Conservation (phyloP, 2,329 filamentous ascomycete genomes). For the Aspergillus viridinutans region DNA sequence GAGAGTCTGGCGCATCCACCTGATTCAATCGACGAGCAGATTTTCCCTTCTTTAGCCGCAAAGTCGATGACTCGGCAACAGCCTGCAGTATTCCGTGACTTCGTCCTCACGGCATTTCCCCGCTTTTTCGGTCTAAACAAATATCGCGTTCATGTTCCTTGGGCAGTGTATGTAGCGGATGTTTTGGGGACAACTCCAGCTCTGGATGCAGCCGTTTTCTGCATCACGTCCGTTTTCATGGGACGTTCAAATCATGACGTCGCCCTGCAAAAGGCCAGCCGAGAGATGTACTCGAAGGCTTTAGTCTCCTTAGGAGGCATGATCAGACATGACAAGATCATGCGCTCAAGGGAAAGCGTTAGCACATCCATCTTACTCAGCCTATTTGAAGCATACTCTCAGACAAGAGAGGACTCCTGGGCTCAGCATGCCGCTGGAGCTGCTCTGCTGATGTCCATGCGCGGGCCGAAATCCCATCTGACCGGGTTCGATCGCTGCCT, state of each 20-base stretch:
- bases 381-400: slow-evolving; percentile 33
- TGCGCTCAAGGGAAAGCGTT: slow-evolving; percentile 27
- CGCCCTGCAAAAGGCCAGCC: slow-evolving; percentile 24
- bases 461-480: slow-evolving; percentile 26
- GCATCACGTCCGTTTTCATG: slow-evolving; percentile 28
- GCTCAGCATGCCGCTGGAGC: slow-evolving; percentile 31
- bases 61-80: slow-evolving; percentile 20
- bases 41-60: slow-evolving; percentile 20
- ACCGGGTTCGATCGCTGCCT: slow-evolving; percentile 29
- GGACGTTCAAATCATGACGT: slow-evolving; percentile 20
- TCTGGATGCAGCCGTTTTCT: slow-evolving; percentile 23
- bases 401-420: slow-evolving; percentile 30
- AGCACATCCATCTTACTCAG: slow-evolving; percentile 32
- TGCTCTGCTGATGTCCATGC: slow-evolving; percentile 27
- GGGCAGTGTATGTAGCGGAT: slow-evolving; percentile 19
- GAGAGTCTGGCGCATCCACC: background rate
- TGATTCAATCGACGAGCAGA: slow-evolving; percentile 19
- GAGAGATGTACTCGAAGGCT: slow-evolving; percentile 28
- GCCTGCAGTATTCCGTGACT: slow-evolving; percentile 20
- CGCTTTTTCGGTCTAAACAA: slow-evolving; percentile 22
- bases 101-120: slow-evolving; percentile 21
- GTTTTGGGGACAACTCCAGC: slow-evolving; percentile 17
- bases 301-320: slow-evolving; percentile 27
- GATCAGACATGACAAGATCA: slow-evolving; percentile 18
- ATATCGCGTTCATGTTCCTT: slow-evolving; percentile 20